These are phyloP conservation scores for Pseudonitzschia pungens DNA, from an alignment of 108 stramenopile species.

Conservation along the genomic window DNA sequence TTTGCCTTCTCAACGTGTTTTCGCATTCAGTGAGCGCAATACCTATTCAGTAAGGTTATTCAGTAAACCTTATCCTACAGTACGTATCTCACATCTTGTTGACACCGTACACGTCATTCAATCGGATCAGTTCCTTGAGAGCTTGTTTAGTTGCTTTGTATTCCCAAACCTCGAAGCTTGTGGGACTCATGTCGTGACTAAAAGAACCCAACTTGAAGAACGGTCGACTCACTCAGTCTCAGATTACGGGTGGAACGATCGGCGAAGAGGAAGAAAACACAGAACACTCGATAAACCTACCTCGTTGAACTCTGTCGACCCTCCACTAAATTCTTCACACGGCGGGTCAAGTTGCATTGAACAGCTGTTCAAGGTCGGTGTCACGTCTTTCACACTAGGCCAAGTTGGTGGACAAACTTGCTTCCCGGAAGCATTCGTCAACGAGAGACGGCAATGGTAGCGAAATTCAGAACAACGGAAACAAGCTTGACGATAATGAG, in stretches of 20 bases:
- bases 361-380: background rate
- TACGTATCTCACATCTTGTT: background rate
- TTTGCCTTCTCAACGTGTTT: background rate
- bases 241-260: background rate
- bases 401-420: background rate
- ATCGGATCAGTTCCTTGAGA: background rate
- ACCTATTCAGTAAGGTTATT: too few relatives aligned
- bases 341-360: background rate
- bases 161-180: background rate
- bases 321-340: background rate
- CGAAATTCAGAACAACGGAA: background rate
- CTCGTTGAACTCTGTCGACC: too few relatives aligned
- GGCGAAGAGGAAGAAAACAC: background rate
- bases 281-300: background rate
- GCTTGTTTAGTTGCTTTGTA: background rate
- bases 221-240: background rate
- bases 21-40: too few relatives aligned
- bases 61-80: too few relatives aligned
- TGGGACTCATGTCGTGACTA: constrained; percentile 2
- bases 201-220: background rate
- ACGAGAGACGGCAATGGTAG: background rate
- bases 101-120: background rate
- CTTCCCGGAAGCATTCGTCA: too few relatives aligned
- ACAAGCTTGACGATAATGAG: background rate
- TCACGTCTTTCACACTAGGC: background rate